These are phyloP conservation scores for Phycomyces nitens DNA, from an alignment of 192 early-diverging fungal genomes.

Conservation along the genomic window DNA sequence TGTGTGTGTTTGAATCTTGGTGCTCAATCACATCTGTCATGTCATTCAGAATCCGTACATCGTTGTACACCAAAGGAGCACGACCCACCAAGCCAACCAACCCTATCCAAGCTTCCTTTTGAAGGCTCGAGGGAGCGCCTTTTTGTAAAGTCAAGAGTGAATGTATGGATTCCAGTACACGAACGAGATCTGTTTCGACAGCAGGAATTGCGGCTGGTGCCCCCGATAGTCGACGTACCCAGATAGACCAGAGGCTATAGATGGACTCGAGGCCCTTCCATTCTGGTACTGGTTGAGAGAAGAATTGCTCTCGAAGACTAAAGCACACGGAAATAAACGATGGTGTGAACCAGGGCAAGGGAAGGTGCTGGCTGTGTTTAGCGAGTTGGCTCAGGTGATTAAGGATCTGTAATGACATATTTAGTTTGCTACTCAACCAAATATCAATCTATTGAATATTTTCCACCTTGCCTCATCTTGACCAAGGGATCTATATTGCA, in stretches of 20 bases:
- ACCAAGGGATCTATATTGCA: constrained; percentile 1
- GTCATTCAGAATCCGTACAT: constrained; percentile 3
- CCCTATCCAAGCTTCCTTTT: constrained; percentile 26
- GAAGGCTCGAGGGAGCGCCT: neutral
- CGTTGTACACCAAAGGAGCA: neutral
- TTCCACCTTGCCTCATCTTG: neutral
- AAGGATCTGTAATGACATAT: constrained; percentile 10
- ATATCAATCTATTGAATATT: neutral
- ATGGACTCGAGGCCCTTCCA: neutral
- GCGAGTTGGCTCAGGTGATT: constrained; percentile 20
- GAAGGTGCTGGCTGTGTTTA: constrained; percentile 27
- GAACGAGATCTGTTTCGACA: neutral
- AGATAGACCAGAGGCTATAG: constrained; percentile 9
- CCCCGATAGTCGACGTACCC: constrained; percentile 25
- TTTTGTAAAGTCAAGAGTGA: neutral
- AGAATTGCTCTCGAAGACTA: neutral
- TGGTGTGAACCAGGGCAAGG: constrained; percentile 33
- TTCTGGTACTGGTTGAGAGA: neutral
- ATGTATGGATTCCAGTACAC: constrained; percentile 6
- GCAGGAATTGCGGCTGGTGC: neutral
- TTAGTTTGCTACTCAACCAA: neutral
- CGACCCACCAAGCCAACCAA: constrained; percentile 16
- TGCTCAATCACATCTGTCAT: constrained; percentile 10
- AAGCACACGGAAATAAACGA: constrained; percentile 11
- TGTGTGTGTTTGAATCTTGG: neutral